Percentiles rank a stretch among this genome's conserved stretches.
Conservation (phyloP, 176 grass and related monocot species). For the Miscanthus lutarioriparius region DNA sequence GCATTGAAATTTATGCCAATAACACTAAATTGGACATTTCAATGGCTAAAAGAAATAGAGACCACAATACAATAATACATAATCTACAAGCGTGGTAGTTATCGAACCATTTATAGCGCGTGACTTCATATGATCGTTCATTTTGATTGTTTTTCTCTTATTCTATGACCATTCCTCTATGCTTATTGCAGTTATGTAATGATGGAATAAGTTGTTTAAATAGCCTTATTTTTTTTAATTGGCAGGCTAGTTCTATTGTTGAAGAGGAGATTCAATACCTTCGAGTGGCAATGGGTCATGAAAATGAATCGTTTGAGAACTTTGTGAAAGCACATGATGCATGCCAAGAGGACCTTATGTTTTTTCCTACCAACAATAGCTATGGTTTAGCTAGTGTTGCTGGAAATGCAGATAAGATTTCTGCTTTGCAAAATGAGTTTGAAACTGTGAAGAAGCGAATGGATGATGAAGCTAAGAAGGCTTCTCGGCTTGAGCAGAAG, state of each 20-base stretch:
- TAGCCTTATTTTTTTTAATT: not conserved
- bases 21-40: not conserved
- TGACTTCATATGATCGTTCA: not conserved
- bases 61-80: too few relatives aligned
- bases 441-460: slow-evolving; percentile 87
- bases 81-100: not conserved
- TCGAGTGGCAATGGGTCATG: slow-evolving; percentile 77
- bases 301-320: slow-evolving; percentile 75
- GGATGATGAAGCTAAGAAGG: slow-evolving; percentile 91
- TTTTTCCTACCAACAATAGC: slow-evolving; percentile 66
- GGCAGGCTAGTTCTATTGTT: slow-evolving; percentile 71
- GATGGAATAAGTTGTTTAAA: slow-evolving; percentile 6
- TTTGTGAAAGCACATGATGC: slow-evolving; percentile 85
- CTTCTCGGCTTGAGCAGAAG: slow-evolving; percentile 83
- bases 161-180: too few relatives aligned
- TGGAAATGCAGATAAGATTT: slow-evolving; percentile 75
- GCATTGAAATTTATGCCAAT: not conserved
- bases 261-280: slow-evolving; percentile 76
- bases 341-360: slow-evolving; percentile 93
- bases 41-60: too few relatives aligned
- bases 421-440: slow-evolving; percentile 78
- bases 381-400: slow-evolving; percentile 86
- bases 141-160: not conserved
- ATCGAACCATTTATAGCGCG: not conserved
- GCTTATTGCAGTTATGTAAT: not conserved